These are phyloP conservation scores for Allium fistulosum DNA, from an alignment of 106 monocot genomes.

Conservation along the genomic window DNA sequence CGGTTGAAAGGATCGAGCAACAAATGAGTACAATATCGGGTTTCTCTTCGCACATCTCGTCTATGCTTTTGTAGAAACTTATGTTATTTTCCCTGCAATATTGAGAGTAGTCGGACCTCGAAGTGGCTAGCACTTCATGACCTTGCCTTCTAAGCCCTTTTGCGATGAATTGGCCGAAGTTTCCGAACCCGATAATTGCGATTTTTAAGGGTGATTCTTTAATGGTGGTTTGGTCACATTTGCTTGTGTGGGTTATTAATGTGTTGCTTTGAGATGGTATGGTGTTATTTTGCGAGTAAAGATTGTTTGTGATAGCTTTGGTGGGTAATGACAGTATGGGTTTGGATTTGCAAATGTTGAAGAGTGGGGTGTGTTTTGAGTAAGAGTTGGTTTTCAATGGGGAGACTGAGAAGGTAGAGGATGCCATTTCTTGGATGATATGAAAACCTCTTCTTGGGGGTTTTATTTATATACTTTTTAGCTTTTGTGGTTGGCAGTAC, in stretches of 20 bases:
- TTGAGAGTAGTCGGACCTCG: slow-evolving; percentile 43
- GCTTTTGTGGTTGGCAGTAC: too few relatives aligned
- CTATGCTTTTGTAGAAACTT: slow-evolving; percentile 32
- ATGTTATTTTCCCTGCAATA: slow-evolving; percentile 26
- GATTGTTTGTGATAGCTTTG: not conserved
- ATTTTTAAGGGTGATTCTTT: slow-evolving; percentile 20
- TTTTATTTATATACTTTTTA: too few relatives aligned
- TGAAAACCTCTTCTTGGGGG: too few relatives aligned
- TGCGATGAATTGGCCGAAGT: slow-evolving; percentile 63
- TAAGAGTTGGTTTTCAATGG: not conserved
- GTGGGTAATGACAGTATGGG: not conserved
- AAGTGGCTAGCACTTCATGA: slow-evolving; percentile 45
- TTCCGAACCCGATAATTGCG: slow-evolving; percentile 52
- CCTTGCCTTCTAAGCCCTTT: slow-evolving; percentile 35
- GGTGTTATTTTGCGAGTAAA: not conserved
- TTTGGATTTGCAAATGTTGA: not conserved
- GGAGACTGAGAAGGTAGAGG: not conserved
- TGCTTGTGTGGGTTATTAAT: not conserved
- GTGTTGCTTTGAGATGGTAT: not conserved
- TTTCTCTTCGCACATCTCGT: slow-evolving; percentile 38
- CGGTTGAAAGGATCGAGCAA: slow-evolving; percentile 61
- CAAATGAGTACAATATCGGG: slow-evolving; percentile 46
- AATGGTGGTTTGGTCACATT: not conserved
- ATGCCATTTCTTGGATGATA: not conserved
- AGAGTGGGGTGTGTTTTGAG: not conserved